Base-by-base conservation (phyloP, 768 basidiomycete genomes). In the Cantharellus cinnabarinus region DNA sequence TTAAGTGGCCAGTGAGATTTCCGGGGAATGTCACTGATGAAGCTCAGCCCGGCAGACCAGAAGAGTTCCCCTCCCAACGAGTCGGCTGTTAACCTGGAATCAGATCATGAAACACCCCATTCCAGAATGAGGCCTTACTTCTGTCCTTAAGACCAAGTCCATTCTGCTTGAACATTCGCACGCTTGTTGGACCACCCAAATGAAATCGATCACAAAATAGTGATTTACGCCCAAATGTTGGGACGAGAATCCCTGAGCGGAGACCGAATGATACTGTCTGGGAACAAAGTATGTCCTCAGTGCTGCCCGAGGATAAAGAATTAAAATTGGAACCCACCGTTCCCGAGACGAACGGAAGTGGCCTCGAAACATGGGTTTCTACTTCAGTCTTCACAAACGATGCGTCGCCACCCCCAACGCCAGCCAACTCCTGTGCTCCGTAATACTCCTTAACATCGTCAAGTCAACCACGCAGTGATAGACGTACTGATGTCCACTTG, bases 171-270 rank as follows among this genome's bases (percentile, higher is more conserved):
- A 94, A 93, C 56, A 79, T 78, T 3, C 95, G 75, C 0, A 98
- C 75, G 58, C 81, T 88, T 4, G 83, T 78, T 0, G 95, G 91
- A 0, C 95, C 95, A 35, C 95, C 95, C 0, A 97, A 76, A 63
- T 94, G 91, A 68, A 90, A 90, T 3, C 90, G 80, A 70, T 99
- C 95, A 1, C 81, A 76, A 65, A 88, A 84, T 34, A 80, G 75
- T 61, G 59, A 71, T 56, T 57, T 62, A 50, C 41, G 53, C 54
- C 41, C 54, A n/a, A 34, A 41, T 54, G 94, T 68, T 53, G 81
- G 78, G 66, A 79, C 79, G 5, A 98, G 70, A 35, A 87, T 60
- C 2, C 93, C 93, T 0, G 79, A 72, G 4, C 83, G 75, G 2
- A 80, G 80, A 2, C 84, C 77, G 10, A 94, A 71, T 0, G 90